phyloP scores from a whole-genome alignment of 371 early-diverging fungal genomes.

The Amoeboaphelidium protococcarum region DNA sequence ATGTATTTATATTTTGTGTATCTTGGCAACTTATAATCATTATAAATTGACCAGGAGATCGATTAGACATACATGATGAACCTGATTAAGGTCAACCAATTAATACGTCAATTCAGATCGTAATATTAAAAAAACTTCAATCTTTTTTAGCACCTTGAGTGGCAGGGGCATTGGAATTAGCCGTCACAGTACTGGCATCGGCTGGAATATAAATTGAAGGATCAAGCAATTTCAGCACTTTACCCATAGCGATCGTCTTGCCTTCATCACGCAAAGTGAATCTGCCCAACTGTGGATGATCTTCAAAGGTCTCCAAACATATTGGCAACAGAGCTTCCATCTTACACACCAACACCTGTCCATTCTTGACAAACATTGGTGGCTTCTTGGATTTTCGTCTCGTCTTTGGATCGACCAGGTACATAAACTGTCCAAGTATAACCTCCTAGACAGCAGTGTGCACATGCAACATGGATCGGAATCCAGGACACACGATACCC shows the following conservation, averaged over 20 bases:
- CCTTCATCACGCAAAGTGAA: slow-evolving; percentile 91
- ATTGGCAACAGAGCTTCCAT: slow-evolving; percentile 36
- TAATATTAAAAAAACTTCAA: no score
- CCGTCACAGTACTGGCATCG: no score
- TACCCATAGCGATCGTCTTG: slow-evolving; percentile 84
- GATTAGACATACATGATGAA: no score
- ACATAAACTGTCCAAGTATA: slow-evolving; percentile 41
- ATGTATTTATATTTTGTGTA: no score
- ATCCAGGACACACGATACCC: slow-evolving; percentile 83
- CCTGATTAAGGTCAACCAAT: no score
- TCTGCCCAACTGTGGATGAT: slow-evolving; percentile 72
- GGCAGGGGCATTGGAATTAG: no score
- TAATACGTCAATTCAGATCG: no score
- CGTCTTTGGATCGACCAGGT: slow-evolving; percentile 36
- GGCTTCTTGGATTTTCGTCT: slow-evolving; percentile 55
- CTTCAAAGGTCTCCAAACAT: slow-evolving; percentile 68
- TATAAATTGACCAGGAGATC: no score
- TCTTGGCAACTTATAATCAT: no score
- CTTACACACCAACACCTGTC: slow-evolving; percentile 48
- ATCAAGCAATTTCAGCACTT: slow-evolving; percentile 53
- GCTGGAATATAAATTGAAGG: no score
- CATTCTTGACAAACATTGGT: slow-evolving; percentile 77
- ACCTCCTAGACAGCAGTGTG: slow-evolving; percentile 73
- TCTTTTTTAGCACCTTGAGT: no score
- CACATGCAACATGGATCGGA: slow-evolving; percentile 27